Evolutionary conservation across 2,329 filamentous ascomycete species (phyloP), one percentile per base, ranked within the genome.

Genomic region (Neonectria sp.): DNA sequence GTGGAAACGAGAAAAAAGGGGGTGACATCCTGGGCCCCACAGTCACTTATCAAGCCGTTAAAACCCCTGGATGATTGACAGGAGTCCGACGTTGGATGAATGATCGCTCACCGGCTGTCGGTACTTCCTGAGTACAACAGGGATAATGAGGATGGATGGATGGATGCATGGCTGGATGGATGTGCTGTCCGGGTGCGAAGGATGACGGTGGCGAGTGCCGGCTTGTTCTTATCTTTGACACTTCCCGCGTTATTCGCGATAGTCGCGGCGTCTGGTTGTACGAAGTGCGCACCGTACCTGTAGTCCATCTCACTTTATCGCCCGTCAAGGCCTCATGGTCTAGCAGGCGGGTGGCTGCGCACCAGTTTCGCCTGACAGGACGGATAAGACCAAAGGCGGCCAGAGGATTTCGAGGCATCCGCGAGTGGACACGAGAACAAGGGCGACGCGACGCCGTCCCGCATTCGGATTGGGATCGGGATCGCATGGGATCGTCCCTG

Each of bases 261-360:
- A 49, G 31, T 37, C 46, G 45, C 55, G 40, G 55, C 55, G 25
- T 27, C 37, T 46, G 29, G 8, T 33, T 9, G 21, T n/a, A 13
- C 7, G 15, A n/a, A n/a, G 40, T n/a, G 40, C 40, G 37, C 8
- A 40, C 13, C 6, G 37, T n/a, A 40, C 13, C 6, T 3, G 15
- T 40, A 40, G 37, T n/a, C 15, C 37, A 17, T n/a, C 37, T 17
- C 37, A 17, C 33, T 43, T 33, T 25, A 15, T 55, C 24, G 37
- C 37, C 37, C 37, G 17, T n/a, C 37, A n/a, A 40, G 37, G 15
- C 15, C 27, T 49, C 31, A 11, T 24, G n/a, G 12, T 37, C 65
- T 72, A 72, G 65, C 55, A 17, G 48, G 60, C 71, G 71, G 71
- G 72, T 73, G 69, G 72, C 69, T 62, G 62, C 52, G 63, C 67